Conservation (phyloP, 148 eudicot genomes). For the Camellia lanceoleosa region DNA sequence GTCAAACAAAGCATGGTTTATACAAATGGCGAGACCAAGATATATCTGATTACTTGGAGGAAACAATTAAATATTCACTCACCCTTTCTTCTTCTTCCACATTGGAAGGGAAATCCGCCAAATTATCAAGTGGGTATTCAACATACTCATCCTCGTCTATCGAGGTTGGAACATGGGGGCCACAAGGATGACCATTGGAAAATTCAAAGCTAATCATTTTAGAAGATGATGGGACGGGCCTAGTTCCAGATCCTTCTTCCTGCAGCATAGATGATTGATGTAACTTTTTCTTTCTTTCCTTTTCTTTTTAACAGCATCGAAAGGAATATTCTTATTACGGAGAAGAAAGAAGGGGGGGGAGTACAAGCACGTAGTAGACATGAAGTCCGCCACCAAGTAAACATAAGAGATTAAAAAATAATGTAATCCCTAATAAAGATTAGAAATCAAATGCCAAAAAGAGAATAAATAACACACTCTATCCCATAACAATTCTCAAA, state of each 20-base stretch:
- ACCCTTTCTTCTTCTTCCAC: constrained; percentile 96
- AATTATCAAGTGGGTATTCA: constrained; percentile 73
- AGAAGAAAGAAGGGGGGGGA: too few species aligned
- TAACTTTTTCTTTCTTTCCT: too few species aligned
- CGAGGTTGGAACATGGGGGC: constrained; percentile 57
- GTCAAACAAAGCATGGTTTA: neutral
- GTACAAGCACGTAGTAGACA: too few species aligned
- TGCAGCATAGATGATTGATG: constrained; percentile 27
- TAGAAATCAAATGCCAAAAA: too few species aligned
- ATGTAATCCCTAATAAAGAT: too few species aligned
- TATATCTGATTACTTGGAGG: too few species aligned
- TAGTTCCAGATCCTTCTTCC: constrained; percentile 54
- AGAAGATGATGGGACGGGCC: constrained; percentile 62
- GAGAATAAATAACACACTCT: too few species aligned
- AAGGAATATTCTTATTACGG: too few species aligned
- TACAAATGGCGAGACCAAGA: constrained; percentile 3
- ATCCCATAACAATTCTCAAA: too few species aligned
- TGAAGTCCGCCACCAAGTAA: too few species aligned
- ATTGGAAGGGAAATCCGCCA: constrained; percentile 74
- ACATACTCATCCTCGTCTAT: constrained; percentile 81
- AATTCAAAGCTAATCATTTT: constrained; percentile 92
- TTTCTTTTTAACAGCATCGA: too few species aligned
- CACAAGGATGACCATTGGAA: constrained; percentile 57
- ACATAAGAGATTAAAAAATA: too few species aligned
- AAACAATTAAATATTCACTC: constrained; percentile 8